Evolutionary conservation across 2,329 filamentous ascomycete genomes (phyloP), one percentile per base, ranked within the genome.

Genomic region (Paraphoma sp.): DNA sequence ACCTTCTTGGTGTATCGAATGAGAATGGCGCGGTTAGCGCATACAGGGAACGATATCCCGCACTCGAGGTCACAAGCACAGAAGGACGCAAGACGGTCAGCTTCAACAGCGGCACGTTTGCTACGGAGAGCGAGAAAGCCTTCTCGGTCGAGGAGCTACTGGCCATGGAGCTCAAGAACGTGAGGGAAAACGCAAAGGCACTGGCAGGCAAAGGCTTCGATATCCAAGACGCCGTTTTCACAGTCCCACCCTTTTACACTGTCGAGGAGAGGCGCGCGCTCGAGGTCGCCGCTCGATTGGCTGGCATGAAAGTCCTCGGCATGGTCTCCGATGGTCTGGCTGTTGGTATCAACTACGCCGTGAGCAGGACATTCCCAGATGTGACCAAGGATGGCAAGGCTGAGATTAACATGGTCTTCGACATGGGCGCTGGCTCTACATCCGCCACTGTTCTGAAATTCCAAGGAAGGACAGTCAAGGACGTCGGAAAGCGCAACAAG

Each of bases 361-460:
- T 93, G 29, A 90, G 87, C 70, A 87, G 95, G 69, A 92, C 90
- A 14, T 99, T 98, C 78, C 92, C 93, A 38, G 83, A 94, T 57
- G 83, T 95, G 57, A 90, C 87, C 53, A 89, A 95, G 51, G 92
- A 92, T 52, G 89, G 86, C 63, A 93, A 93, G 80, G 89, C 95
- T 0, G 95, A 99, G 78, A 87, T 93, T 68, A 92, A 99, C 79
- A 80, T 99, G 75, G 87, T 99, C 30, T 99, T 95, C 72, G 95
- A 99, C 74, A 98, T 99, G 93, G 95, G 95, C 65, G 93, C 95
- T 65, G 95, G 95, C 4, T 97, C 92, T 45, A 91, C 94, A 31
- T 96, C 92, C 68, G 94, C 94, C 4, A 95, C 93, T 6, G 82
- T 99, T 50, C 80, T 99, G 74, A 90, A 89, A 69, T 97, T 99